Percentiles rank a stretch among this genome's conserved stretches.
These are phyloP conservation scores for Scutellaria barbata DNA, from an alignment of 257 asterid genomes.

Conservation along the genomic window DNA sequence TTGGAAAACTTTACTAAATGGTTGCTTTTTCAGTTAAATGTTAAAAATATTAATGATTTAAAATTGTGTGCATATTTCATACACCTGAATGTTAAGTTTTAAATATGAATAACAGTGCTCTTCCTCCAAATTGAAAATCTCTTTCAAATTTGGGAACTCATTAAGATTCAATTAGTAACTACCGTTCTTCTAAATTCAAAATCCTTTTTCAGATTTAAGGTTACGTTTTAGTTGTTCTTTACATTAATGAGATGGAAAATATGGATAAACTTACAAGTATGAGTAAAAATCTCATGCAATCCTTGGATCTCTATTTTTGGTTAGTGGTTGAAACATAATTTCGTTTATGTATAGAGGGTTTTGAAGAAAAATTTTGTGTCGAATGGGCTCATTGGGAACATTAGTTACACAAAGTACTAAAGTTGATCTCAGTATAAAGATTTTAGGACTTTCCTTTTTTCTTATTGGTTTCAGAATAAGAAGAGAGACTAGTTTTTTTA, in stretches of 20 bases:
- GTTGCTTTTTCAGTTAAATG: constrained; percentile 20
- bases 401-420: too few species aligned
- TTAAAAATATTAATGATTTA: constrained; percentile 17
- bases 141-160: constrained; percentile 16
- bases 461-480: too few species aligned
- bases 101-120: background rate
- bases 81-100: background rate
- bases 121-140: constrained; percentile 13
- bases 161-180: background rate
- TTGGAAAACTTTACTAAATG: background rate
- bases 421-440: too few species aligned
- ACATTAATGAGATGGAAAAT: background rate
- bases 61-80: constrained; percentile 3
- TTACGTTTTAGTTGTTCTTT: background rate
- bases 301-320: constrained; percentile 1
- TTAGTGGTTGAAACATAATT: background rate
- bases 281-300: background rate
- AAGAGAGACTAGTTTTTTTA: too few species aligned
- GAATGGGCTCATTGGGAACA: too few species aligned
- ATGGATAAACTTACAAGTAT: background rate
- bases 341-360: constrained; percentile 3
- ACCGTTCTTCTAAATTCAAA: background rate
- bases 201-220: constrained; percentile 10
- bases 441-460: too few species aligned
- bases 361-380: background rate